Evolutionary conservation across 192 early-diverging fungal genomes (phyloP), one percentile per base, ranked within the genome.

Genomic region (Phycomyces nitens): DNA sequence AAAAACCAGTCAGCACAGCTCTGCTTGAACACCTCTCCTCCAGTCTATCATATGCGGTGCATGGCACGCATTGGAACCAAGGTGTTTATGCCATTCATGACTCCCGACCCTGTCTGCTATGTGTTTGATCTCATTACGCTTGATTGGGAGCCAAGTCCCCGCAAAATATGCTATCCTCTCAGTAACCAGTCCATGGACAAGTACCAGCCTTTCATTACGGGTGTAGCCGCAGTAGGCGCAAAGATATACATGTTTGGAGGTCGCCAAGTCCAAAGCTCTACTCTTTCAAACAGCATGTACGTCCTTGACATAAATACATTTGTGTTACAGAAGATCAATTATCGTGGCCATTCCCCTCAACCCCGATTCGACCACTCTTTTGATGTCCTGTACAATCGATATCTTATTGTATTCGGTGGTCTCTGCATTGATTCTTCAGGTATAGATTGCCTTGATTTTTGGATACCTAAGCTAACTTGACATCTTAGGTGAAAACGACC

Each of bases 401-500:
- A 73, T 20, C 38, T 73, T 22, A 53, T 62, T 27, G 58, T 73
- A 26, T 73, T 73, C 57, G 71, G 71, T 44, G 71, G 71, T 29
- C 16, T 73, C 10, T 73, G 71, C 26, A 58, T 68, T 54, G 59
- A 73, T 53, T 73, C 71, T 24, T 60, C 58, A 1, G 71, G 71
- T 68, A 57, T n/a, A n/a, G n/a, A n/a, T n/a, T n/a, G n/a, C n/a
- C n/a, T n/a, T n/a, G n/a, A n/a, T n/a, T n/a, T n/a, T n/a, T n/a
- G n/a, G n/a, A n/a, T n/a, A n/a, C n/a, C n/a, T n/a, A n/a, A n/a
- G n/a, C n/a, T n/a, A n/a, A n/a, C n/a, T n/a, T n/a, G n/a, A n/a
- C n/a, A n/a, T n/a, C n/a, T n/a, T 57, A 73, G 71, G 71, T 42
- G 71, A 73, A 39, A 73, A 73, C 59, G 71, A 73, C 44, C 44